Evolutionary conservation across 257 asterid genomes (phyloP).

Genomic region (Solanum pennellii): DNA sequence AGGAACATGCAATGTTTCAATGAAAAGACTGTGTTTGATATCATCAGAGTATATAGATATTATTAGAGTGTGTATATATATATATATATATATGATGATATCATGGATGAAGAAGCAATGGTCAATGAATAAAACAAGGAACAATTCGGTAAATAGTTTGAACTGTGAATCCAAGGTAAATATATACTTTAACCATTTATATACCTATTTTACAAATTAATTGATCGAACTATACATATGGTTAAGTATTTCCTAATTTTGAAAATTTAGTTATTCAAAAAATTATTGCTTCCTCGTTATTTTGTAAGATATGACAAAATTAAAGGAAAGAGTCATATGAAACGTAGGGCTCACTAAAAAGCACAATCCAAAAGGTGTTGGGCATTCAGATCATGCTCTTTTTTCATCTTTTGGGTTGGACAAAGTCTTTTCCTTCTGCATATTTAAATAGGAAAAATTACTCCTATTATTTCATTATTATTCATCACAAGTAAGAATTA

Average conservation of each 20-base stretch:
- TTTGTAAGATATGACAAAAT: neutral
- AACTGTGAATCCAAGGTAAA: no score
- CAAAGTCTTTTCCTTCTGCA: neutral
- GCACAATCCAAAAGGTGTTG: neutral
- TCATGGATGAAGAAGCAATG: neutral
- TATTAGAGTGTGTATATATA: no score
- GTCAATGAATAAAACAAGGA: neutral
- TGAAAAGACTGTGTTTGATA: no score
- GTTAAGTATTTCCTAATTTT: no score
- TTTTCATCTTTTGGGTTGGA: neutral
- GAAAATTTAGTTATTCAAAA: neutral
- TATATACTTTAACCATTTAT: no score
- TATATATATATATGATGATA: no score
- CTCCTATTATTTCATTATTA: neutral
- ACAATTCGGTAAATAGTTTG: neutral
- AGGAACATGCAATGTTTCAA: neutral
- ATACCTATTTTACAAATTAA: neutral
- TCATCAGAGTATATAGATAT: no score
- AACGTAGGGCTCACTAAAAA: neutral
- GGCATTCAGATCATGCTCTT: neutral
- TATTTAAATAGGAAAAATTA: neutral
- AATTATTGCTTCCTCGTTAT: neutral
- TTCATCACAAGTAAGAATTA: neutral
- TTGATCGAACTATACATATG: neutral
- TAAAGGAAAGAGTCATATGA: neutral